Base-by-base conservation (phyloP, 139 green algal genomes). In the Dunaliella sp. region DNA sequence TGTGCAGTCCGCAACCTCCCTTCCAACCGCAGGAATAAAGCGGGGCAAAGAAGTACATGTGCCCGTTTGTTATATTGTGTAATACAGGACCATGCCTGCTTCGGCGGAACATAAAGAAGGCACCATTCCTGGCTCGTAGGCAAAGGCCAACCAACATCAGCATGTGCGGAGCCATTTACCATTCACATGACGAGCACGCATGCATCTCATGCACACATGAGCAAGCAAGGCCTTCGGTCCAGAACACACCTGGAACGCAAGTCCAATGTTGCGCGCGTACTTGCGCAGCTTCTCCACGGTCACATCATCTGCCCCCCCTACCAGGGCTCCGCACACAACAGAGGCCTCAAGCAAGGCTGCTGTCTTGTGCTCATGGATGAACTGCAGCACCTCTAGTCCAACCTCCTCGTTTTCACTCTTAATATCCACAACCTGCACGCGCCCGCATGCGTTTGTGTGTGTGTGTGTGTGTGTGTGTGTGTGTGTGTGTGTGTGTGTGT, bases 291-390 rank as follows among this genome's bases (percentile, higher is more conserved):
- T 92, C 89, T 97, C 96, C 26, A 99, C 87, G 2, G 98, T 94
- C 34, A 90, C 90, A 26, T 99, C 95, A 12, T 88, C 92, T 2
- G 96, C 97, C 1, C 93, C 94, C 33, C 95, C 96, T 38, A 97
- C 34, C 21, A 99, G 93, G 21, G 97, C 97, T 36, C 97, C 97
- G 82, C 91, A 95, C 72, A 99, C 96, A 26, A 99, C 97, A 2
- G 94, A 91, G 26, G 96, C 96, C 93, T 99, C 97, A 36, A 99
- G 93, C 88, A 99, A 94, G 38, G 96, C 97, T 1, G 96, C 97
- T 0, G 97, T 99, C 93, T 99, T 99, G 94, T 99, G 97, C 89
- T 96, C 90, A 90, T 99, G 97, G 89, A 99, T 99, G 94, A 99
- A 99, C 87, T 97, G 86, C 80, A 99, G 92, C 77, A 95, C 98